Conservation (phyloP, 805 yeast species). For the Pichia manshurica region DNA sequence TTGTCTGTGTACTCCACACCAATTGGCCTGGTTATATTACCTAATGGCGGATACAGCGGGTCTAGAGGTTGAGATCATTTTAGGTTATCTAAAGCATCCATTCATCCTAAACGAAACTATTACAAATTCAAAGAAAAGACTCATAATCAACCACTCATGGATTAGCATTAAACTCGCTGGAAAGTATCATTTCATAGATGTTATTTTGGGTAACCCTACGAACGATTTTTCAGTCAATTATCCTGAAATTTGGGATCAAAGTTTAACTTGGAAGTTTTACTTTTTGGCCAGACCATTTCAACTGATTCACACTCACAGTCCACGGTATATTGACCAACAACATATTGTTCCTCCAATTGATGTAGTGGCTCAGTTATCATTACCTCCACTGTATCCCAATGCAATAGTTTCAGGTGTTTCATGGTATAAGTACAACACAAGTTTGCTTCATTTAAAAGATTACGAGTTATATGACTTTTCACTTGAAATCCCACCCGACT, state of each 20-base stretch:
- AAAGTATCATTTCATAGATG: slow-evolving; percentile 78
- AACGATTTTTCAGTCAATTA: slow-evolving; percentile 42
- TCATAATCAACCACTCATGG: slow-evolving; percentile 82
- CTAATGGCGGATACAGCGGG: slow-evolving; percentile 65
- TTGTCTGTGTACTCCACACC: slow-evolving; percentile 38
- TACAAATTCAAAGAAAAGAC: slow-evolving; percentile 34
- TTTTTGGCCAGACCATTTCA: slow-evolving; percentile 74
- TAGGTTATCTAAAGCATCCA: slow-evolving; percentile 82
- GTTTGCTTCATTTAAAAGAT: slow-evolving; percentile 66
- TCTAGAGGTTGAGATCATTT: slow-evolving; percentile 67
- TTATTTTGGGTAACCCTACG: slow-evolving; percentile 53
- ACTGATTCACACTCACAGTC: slow-evolving; percentile 80
- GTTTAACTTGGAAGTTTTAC: slow-evolving; percentile 34
- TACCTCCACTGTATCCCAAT: slow-evolving; percentile 85
- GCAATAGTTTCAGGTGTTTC: slow-evolving; percentile 56
- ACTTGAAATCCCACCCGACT: slow-evolving; percentile 59
- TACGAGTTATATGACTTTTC: slow-evolving; percentile 77
- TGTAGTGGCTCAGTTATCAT: slow-evolving; percentile 64
- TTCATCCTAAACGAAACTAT: slow-evolving; percentile 42
- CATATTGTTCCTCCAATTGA: slow-evolving; percentile 83
- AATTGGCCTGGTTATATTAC: slow-evolving; percentile 70
- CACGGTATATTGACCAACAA: slow-evolving; percentile 72
- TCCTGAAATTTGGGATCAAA: slow-evolving; percentile 32
- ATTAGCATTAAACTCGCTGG: slow-evolving; percentile 68
- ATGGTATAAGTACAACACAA: slow-evolving; percentile 67